Evolutionary conservation across 2,329 filamentous ascomycete genomes (phyloP).

Genomic region (Stemphylium lycopersici): DNA sequence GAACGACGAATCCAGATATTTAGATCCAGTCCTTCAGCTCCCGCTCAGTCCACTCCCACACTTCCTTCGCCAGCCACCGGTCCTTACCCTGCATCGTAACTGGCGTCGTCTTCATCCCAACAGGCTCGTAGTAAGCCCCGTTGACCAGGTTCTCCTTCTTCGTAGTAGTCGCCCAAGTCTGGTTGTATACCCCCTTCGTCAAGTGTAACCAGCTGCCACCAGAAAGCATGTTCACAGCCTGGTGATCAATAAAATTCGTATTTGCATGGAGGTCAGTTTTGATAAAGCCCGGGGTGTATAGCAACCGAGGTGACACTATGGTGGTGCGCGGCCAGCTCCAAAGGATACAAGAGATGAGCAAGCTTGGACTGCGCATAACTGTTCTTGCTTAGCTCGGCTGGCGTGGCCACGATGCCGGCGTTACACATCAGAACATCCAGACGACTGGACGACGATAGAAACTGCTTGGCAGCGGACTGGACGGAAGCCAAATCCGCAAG

Average conservation of each 20-base stretch:
- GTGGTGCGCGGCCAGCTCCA: constrained; percentile 51
- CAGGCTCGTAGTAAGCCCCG: constrained; percentile 52
- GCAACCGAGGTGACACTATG: constrained; percentile 53
- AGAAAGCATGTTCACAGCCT: background rate
- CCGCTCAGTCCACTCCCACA: constrained; percentile 48
- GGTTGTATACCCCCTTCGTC: constrained; percentile 47
- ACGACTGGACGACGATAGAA: constrained; percentile 42
- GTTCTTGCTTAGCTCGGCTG: constrained; percentile 50
- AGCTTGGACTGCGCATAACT: constrained; percentile 60
- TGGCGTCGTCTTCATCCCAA: constrained; percentile 30
- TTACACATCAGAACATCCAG: constrained; percentile 57
- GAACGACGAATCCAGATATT: background rate
- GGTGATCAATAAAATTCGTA: constrained; percentile 30
- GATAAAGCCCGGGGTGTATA: constrained; percentile 59
- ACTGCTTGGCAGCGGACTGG: constrained; percentile 4
- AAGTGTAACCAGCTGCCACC: background rate
- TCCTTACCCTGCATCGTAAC: constrained; percentile 30
- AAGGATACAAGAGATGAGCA: constrained; percentile 56
- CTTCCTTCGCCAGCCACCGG: constrained; percentile 39
- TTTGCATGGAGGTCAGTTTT: constrained; percentile 51
- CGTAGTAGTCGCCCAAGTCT: constrained; percentile 51
- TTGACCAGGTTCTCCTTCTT: constrained; percentile 43
- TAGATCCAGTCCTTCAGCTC: constrained; percentile 30
- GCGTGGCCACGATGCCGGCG: constrained; percentile 52
- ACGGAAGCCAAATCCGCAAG: constrained; percentile 8